phyloP scores from a whole-genome alignment of 2,329 filamentous ascomycete species.

The Incumbomyces lentus region DNA sequence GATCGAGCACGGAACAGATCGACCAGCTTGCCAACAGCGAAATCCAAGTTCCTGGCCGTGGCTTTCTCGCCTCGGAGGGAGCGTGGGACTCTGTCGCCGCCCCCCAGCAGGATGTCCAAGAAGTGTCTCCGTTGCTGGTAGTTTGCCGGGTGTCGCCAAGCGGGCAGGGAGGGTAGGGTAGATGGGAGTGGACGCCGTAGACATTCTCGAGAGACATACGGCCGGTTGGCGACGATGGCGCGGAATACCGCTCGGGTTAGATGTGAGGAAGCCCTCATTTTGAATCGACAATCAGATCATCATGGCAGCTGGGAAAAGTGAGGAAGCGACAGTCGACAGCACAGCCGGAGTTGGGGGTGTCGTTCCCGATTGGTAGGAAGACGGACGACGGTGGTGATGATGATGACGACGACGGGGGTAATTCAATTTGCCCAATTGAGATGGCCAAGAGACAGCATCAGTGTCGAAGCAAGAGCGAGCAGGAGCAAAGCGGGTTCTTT shows the following conservation, averaged over 20 bases:
- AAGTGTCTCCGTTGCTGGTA: constrained; percentile 12
- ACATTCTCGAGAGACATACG: constrained; percentile 22
- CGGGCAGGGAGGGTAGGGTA: neutral
- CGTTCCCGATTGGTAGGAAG: no score
- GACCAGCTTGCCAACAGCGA: constrained; percentile 38
- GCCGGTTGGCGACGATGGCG: constrained; percentile 35
- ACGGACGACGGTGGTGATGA: no score
- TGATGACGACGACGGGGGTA: no score
- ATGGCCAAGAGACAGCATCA: no score
- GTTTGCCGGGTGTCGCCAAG: neutral
- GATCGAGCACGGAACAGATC: constrained; percentile 54
- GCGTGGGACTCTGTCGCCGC: constrained; percentile 1
- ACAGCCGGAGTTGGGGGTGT: no score
- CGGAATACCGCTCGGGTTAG: constrained; percentile 36
- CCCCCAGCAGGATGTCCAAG: constrained; percentile 14
- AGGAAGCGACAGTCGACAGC: no score
- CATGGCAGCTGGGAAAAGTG: no score
- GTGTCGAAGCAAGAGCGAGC: no score
- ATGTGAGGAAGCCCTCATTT: constrained; percentile 32
- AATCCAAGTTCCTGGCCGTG: constrained; percentile 16
- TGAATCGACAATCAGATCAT: neutral
- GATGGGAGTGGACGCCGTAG: constrained; percentile 1
- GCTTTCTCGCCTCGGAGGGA: constrained; percentile 13
- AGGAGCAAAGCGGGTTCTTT: no score
- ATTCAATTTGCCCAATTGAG: no score